phyloP scores from a whole-genome alignment of 2,329 filamentous ascomycete genomes.

The Chrysoporthe cubensis region DNA sequence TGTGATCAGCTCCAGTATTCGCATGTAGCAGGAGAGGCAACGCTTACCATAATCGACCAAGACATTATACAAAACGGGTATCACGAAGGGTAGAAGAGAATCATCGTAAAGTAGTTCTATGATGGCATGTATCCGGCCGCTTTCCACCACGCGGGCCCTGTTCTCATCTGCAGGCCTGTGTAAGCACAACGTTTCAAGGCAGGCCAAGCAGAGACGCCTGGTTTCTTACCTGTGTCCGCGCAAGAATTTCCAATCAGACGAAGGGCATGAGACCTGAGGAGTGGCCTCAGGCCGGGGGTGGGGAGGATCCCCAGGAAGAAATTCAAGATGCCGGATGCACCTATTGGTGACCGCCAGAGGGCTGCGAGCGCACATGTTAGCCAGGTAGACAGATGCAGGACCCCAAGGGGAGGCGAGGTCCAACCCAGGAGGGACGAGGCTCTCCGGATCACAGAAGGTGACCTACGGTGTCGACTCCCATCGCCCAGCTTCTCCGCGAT shows the following conservation, averaged over 20 bases:
- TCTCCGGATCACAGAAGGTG: not conserved
- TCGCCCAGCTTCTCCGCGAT: constrained; percentile 58
- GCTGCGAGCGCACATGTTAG: constrained; percentile 41
- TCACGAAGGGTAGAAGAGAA: constrained; percentile 53
- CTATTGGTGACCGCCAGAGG: constrained; percentile 60
- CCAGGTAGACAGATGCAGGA: not conserved
- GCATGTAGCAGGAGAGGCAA: no score
- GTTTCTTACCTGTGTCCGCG: constrained; percentile 57
- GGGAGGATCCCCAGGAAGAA: constrained; percentile 57
- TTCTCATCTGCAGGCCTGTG: constrained; percentile 55
- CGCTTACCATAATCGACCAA: constrained; percentile 64
- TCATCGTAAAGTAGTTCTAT: constrained; percentile 53
- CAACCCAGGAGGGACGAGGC: not conserved
- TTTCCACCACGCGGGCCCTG: constrained; percentile 56
- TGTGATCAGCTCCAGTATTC: constrained; percentile 27
- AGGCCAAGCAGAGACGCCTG: not conserved
- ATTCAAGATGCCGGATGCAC: constrained; percentile 60
- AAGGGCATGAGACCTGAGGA: constrained; percentile 58
- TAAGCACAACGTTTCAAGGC: not conserved
- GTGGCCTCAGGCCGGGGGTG: constrained; percentile 42
- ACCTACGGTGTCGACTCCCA: constrained; percentile 59
- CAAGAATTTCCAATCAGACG: constrained; percentile 66
- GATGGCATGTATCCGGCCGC: constrained; percentile 51
- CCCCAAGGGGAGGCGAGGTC: not conserved
- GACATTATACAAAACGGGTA: constrained; percentile 66